phyloP scores from a whole-genome alignment of 1,284 basidiomycete genomes.

The Kalmanozyma brasiliensis region DNA sequence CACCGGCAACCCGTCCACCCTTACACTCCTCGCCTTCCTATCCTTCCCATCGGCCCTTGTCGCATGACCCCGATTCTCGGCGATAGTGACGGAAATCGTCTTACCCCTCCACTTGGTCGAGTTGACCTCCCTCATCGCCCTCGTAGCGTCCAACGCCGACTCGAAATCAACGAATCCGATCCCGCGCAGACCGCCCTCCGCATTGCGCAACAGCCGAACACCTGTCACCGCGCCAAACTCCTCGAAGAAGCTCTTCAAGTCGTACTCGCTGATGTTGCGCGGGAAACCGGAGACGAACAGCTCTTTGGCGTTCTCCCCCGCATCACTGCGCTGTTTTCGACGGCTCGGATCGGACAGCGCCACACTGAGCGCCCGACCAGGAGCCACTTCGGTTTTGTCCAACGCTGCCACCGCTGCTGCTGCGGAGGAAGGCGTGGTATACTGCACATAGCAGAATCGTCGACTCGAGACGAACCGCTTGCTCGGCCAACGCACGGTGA shows the following conservation, averaged over 20 bases:
- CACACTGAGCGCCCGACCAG: constrained; percentile 77
- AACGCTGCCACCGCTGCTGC: constrained; percentile 82
- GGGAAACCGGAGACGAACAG: constrained; percentile 85
- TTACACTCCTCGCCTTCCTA: constrained; percentile 37
- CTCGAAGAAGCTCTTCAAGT: constrained; percentile 80
- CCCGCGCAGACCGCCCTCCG: constrained; percentile 79
- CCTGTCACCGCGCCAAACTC: constrained; percentile 80
- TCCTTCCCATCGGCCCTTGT: constrained; percentile 11
- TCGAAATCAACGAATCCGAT: constrained; percentile 94
- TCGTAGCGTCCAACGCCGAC: constrained; percentile 54
- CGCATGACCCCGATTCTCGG: constrained; percentile 20
- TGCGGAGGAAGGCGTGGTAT: constrained; percentile 80
- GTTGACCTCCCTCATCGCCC: constrained; percentile 61
- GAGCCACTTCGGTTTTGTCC: constrained; percentile 77
- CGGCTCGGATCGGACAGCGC: constrained; percentile 89
- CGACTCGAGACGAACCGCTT: constrained; percentile 90
- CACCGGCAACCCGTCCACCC: constrained; percentile 49
- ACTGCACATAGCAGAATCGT: constrained; percentile 95
- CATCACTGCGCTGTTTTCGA: constrained; percentile 87
- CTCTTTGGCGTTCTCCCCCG: constrained; percentile 80
- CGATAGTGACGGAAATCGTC: constrained; percentile 53
- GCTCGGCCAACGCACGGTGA: constrained; percentile 97
- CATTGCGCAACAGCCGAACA: constrained; percentile 80
- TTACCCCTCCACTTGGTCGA: constrained; percentile 55
- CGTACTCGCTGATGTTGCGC: constrained; percentile 77